Conservation (phyloP, 441 rosid species). For the Pelargonium cotyledonis region DNA sequence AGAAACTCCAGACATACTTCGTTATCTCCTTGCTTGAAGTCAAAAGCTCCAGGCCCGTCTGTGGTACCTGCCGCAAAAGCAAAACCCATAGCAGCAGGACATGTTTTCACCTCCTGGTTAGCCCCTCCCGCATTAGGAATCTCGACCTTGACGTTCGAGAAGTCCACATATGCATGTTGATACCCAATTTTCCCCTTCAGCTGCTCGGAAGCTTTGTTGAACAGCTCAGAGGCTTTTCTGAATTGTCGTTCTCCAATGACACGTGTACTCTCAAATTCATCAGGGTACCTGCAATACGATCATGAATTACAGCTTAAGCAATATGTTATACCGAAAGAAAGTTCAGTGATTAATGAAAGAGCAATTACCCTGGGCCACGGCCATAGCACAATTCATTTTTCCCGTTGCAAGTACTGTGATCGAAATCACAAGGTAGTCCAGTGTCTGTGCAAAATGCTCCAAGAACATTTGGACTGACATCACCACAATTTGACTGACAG, state of each 20-base stretch:
- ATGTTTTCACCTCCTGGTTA: constrained; percentile 61
- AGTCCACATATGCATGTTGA: constrained; percentile 64
- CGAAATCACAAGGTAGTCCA: constrained; percentile 89
- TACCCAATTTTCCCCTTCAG: constrained; percentile 64
- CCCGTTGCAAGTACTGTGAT: constrained; percentile 90
- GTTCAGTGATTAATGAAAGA: constrained; percentile 5
- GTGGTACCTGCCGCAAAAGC: constrained; percentile 97
- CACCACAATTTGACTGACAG: constrained; percentile 93
- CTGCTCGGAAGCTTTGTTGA: constrained; percentile 66
- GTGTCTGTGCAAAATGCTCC: constrained; percentile 87
- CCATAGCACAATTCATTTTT: constrained; percentile 87
- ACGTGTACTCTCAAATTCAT: constrained; percentile 89
- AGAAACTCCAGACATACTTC: constrained; percentile 35
- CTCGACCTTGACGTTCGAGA: constrained; percentile 70
- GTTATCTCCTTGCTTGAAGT: constrained; percentile 93
- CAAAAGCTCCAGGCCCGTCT: constrained; percentile 98
- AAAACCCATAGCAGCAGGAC: constrained; percentile 97
- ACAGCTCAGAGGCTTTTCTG: constrained; percentile 66
- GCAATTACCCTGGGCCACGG: constrained; percentile 85
- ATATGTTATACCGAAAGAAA: background rate
- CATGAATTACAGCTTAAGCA: background rate
- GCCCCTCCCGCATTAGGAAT: constrained; percentile 47
- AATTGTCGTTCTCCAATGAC: constrained; percentile 86
- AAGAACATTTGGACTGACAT: constrained; percentile 91
- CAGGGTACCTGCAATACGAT: constrained; percentile 56